Evolutionary conservation across 106 monocot genomes (phyloP), one percentile per base, ranked within the genome.

Genomic region (Dendrobium catenatum): DNA sequence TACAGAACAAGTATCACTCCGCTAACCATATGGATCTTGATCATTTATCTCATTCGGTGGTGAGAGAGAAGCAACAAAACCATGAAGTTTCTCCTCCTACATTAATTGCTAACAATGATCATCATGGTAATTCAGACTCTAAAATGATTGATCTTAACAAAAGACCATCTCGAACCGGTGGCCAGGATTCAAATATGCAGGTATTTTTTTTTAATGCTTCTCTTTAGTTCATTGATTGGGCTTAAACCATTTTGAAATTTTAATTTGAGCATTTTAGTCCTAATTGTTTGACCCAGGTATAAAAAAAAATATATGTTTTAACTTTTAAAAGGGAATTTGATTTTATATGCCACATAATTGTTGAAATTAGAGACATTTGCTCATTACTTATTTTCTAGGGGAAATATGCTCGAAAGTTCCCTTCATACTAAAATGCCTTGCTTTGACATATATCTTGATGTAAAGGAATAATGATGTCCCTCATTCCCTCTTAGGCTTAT

Each of bases 71-170:
- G 55, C 49, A 82, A 42, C 84, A 84, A 78, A 86, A 82, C 75
- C 81, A 82, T 70, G 75, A 44, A 33, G 51, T 55, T 4, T 81
- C 85, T 75, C 26, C 66, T 72, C 61, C 85, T 55, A 55, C 77
- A 43, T 73, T 75, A 44, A 77, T 86, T 80, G 58, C 66, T 37
- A 87, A 79, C 59, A 66, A 56, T 49, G 78, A 86, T 67, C 78
- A 72, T 75, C 73, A 81, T 46, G 81, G 64, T 3, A 86, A 85
- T 46, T 78, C 81, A 20, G 85, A 89, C 68, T 68, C 91, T 10
- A 84, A 90, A 81, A 92, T 96, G 90, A 92, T 98, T 46, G 97
- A 98, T 82, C 86, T 98, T 37, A 98, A 98, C 78, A 66, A 85
- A 64, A 89, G 88, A 76, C 97, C 97, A 42, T 73, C 80, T 68